These are phyloP conservation scores for Fusarium transvaalense DNA, from an alignment of 2,329 filamentous ascomycete genomes.

Conservation along the genomic window DNA sequence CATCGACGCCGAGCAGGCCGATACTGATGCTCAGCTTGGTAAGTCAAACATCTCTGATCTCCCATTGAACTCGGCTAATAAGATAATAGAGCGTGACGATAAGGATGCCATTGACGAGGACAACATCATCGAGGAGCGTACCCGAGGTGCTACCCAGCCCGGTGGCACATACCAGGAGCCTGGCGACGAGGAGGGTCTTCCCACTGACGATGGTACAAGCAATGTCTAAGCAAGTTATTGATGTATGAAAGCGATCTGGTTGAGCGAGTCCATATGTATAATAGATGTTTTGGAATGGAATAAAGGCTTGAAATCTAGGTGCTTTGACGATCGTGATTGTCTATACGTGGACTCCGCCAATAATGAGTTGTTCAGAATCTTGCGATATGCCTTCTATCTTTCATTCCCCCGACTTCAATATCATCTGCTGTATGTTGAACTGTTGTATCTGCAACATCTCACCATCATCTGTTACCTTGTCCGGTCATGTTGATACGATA, in stretches of 20 bases:
- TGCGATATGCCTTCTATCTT: background rate
- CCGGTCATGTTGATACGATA: no score
- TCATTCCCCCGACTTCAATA: background rate
- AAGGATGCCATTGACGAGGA: constrained; percentile 36
- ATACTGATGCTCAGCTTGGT: constrained; percentile 41
- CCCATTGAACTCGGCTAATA: background rate
- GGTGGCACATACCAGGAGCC: constrained; percentile 36
- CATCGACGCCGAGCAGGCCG: constrained; percentile 25
- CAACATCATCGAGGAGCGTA: constrained; percentile 41
- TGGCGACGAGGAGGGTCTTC: constrained; percentile 39
- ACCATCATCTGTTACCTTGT: background rate
- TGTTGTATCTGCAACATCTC: background rate
- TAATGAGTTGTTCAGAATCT: background rate
- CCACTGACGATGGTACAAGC: constrained; percentile 37
- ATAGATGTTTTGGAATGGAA: constrained; percentile 6
- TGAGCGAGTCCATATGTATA: background rate
- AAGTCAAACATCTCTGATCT: fast-evolving
- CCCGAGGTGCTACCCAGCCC: constrained; percentile 35
- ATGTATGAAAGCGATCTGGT: constrained; percentile 1
- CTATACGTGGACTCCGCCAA: no score
- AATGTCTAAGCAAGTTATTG: constrained; percentile 11
- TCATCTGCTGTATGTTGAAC: background rate
- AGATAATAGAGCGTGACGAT: constrained; percentile 26
- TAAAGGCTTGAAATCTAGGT: fast-evolving
- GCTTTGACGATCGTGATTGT: background rate